A percentile compares a stretch with the other conserved stretches of the same genome.
phyloP scores from a whole-genome alignment of 2,329 filamentous ascomycete species.

The Claviceps sorghi region DNA sequence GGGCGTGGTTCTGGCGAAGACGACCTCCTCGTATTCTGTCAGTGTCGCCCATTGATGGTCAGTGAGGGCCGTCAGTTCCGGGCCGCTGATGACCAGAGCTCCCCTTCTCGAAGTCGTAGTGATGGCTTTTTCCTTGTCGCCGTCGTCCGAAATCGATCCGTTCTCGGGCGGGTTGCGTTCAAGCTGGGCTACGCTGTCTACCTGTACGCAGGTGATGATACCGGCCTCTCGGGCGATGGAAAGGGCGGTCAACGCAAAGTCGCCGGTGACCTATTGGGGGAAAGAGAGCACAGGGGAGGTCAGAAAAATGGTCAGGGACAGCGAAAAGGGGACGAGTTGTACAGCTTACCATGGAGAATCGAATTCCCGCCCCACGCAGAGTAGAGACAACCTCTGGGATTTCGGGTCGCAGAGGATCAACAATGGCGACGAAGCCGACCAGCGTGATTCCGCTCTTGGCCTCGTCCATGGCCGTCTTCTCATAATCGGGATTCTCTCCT shows the following conservation, averaged over 20 bases:
- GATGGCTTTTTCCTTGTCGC: constrained; percentile 9
- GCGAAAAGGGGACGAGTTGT: too few species aligned
- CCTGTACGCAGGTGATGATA: constrained; percentile 43
- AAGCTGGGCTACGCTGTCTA: constrained; percentile 41
- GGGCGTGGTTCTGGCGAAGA: constrained; percentile 62
- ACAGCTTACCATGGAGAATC: constrained; percentile 55
- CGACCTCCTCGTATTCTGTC: constrained; percentile 50
- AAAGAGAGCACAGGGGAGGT: not conserved
- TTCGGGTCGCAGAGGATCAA: constrained; percentile 63
- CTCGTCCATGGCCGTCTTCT: constrained; percentile 41
- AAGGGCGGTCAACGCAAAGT: constrained; percentile 60
- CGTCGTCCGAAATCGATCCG: constrained; percentile 6
- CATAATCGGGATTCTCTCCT: constrained; percentile 24
- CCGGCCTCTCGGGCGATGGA: constrained; percentile 60
- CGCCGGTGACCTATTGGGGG: constrained; percentile 46
- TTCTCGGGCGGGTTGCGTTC: constrained; percentile 16
- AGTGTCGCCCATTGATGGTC: constrained; percentile 56
- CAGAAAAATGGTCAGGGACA: not conserved
- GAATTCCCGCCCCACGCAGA: constrained; percentile 53
- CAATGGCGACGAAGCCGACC: constrained; percentile 61
- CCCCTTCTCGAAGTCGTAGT: constrained; percentile 11
- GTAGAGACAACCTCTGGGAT: constrained; percentile 53
- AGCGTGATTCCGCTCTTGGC: constrained; percentile 47
- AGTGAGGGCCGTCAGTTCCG: constrained; percentile 50
- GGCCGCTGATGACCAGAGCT: constrained; percentile 49